Conservation (phyloP, 176 grass and related monocot genomes). For the Lolium rigidum region DNA sequence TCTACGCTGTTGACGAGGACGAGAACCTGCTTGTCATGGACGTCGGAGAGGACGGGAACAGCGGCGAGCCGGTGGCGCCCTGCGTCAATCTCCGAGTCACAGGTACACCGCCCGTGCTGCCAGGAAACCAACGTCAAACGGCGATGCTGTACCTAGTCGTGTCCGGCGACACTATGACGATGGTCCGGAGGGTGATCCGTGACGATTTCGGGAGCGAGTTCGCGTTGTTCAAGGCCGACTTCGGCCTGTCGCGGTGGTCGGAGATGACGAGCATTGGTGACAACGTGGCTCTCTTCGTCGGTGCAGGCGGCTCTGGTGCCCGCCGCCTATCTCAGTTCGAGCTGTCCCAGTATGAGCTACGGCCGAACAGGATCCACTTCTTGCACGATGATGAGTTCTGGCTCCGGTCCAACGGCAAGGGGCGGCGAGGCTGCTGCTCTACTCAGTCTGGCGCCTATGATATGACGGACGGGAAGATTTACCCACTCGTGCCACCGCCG, state of each 20-base stretch:
- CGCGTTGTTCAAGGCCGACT: too few relatives aligned
- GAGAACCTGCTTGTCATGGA: not conserved
- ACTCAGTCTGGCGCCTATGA: not conserved
- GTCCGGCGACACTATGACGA: not conserved
- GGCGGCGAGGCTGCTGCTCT: not conserved
- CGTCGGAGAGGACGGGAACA: not conserved
- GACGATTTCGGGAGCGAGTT: not conserved
- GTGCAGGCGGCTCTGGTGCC: not conserved
- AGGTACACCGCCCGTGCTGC: too few relatives aligned
- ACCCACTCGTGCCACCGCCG: not conserved
- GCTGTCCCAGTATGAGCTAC: not conserved
- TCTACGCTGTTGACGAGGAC: slow-evolving; percentile 3
- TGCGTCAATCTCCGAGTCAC: not conserved
- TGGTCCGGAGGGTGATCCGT: not conserved
- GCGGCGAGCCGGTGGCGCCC: not conserved
- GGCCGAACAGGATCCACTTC: slow-evolving; percentile 20
- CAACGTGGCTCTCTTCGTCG: slow-evolving; percentile 6
- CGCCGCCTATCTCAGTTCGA: not conserved
- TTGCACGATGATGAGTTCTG: not conserved
- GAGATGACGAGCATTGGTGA: not conserved
- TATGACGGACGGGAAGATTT: too few relatives aligned
- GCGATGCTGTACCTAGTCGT: not conserved
- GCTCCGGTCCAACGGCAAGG: not conserved
- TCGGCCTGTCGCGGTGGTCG: not conserved
- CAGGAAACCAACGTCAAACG: not conserved